Evolutionary conservation across 169 alveolate species (phyloP).

Genomic region (Plasmodium billcollinsi): DNA sequence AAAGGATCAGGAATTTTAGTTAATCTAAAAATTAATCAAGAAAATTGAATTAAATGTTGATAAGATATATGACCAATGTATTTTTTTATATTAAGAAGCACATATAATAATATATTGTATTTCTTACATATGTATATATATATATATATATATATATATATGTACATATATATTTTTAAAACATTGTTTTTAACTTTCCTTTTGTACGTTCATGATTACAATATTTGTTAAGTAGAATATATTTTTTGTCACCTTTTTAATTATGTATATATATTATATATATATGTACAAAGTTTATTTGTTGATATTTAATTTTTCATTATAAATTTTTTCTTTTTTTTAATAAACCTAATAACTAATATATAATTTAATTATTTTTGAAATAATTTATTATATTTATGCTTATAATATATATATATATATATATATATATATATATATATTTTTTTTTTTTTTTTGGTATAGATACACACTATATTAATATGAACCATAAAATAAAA

Average conservation of each 20-base stretch:
- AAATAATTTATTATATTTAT: background rate
- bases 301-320: conserved; percentile 20
- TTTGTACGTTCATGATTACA: conserved; percentile 33
- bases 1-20: conserved; percentile 86
- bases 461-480: too few relatives aligned
- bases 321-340: background rate
- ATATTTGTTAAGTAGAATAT: conserved; percentile 39
- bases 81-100: background rate
- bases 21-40: conserved; percentile 75
- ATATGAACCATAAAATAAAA: too few relatives aligned
- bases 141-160: background rate
- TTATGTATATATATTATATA: conserved; percentile 26
- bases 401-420: background rate
- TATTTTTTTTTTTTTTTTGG: too few relatives aligned
- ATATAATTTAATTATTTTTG: background rate
- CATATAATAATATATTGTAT: background rate
- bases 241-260: conserved; percentile 73
- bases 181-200: conserved; percentile 58
- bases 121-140: background rate
- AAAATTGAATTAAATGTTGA: too few relatives aligned
- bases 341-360: background rate
- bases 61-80: too few relatives aligned
- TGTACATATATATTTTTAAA: background rate
- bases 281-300: conserved; percentile 28
- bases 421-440: background rate